A percentile compares a stretch with the other conserved stretches of the same genome.
Evolutionary conservation across 768 basidiomycete genomes (phyloP).

Genomic region (Mrakia frigida): DNA sequence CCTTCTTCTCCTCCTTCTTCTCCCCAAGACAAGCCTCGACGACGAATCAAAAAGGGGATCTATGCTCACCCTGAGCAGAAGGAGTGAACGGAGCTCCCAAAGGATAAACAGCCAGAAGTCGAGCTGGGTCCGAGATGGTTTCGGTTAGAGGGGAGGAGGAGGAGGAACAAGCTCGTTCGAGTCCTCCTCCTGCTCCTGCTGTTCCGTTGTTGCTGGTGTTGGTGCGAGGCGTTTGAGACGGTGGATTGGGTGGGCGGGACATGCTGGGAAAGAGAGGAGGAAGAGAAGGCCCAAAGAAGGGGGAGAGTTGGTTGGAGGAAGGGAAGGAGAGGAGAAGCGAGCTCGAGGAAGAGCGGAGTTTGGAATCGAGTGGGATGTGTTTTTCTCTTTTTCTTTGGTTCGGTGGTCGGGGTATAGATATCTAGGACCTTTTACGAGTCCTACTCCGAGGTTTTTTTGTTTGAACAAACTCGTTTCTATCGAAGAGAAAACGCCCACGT

Average conservation of each 20-base stretch:
- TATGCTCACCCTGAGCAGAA: conserved; percentile 14
- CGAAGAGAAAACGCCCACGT: too few relatives aligned
- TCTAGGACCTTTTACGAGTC: too few relatives aligned
- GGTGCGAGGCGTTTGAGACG: not conserved
- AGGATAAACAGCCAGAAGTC: conserved; percentile 28
- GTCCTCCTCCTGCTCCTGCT: too few relatives aligned
- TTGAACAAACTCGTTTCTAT: too few relatives aligned
- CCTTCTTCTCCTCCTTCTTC: too few relatives aligned
- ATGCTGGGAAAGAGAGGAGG: not conserved
- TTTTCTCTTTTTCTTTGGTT: too few relatives aligned
- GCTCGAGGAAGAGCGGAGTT: not conserved
- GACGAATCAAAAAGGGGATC: too few relatives aligned
- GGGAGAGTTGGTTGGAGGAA: not conserved
- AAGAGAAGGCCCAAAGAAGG: not conserved
- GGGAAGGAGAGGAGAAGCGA: not conserved
- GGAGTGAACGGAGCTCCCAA: conserved; percentile 25
- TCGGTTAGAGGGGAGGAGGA: conserved; percentile 5
- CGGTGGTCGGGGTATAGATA: not conserved
- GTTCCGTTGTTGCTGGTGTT: too few relatives aligned
- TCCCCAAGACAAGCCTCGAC: not conserved
- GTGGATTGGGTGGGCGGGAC: not conserved
- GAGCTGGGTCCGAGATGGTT: conserved; percentile 26
- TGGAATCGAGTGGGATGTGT: too few relatives aligned
- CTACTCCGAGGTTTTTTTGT: too few relatives aligned
- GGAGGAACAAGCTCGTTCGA: not conserved